Evolutionary conservation across 805 yeast genomes (phyloP), one percentile per base, ranked within the genome.

Genomic region (Metschnikowia aberdeeniae): DNA sequence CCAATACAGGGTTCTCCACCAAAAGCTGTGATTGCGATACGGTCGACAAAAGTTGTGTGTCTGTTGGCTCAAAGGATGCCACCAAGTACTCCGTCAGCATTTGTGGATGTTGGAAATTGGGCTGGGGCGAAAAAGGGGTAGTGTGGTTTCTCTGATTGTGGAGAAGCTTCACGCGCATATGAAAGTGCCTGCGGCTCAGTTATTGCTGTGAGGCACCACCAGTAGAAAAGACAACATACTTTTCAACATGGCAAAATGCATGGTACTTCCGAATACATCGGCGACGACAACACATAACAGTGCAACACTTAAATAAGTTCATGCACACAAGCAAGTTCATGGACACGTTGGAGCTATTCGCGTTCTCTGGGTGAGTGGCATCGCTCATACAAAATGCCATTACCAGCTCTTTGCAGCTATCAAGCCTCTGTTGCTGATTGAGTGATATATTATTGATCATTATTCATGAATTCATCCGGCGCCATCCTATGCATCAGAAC

Each of bases 1-100:
- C 65, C n/a, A 78, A 55, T 5, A 67, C 52, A 3, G 81, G 81
- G n/a, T 58, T 64, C 20, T 69, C 74, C n/a, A 59, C 58, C n/a
- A 71, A 52, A n/a, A 70, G 56, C 32, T 59, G 60, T 37, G 59
- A 53, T 37, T 64, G 63, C 7, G 71, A 54, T 2, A 64, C 46
- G 3, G 53, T 46, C 12, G 64, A 56, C 13, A 71, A 57, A 12
- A 68, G 52, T 39, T 58, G 56, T 2, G 70, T 61, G 41, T 70
- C 75, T 6, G 67, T 51, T 7, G 75, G 75, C 55, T 66, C 69
- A 49, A 71, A 70, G 4, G 55, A 42, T 6, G 68, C 70, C 29
- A 28, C 45, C 41, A 50, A 51, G 8, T 39, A 44, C 3, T 51
- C 55, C 28, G 44, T 54, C 12, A 53, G 42, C 58, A 53, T 53